These are phyloP conservation scores for Trifolium repens DNA, from an alignment of 306 rosid genomes.

Conservation along the genomic window DNA sequence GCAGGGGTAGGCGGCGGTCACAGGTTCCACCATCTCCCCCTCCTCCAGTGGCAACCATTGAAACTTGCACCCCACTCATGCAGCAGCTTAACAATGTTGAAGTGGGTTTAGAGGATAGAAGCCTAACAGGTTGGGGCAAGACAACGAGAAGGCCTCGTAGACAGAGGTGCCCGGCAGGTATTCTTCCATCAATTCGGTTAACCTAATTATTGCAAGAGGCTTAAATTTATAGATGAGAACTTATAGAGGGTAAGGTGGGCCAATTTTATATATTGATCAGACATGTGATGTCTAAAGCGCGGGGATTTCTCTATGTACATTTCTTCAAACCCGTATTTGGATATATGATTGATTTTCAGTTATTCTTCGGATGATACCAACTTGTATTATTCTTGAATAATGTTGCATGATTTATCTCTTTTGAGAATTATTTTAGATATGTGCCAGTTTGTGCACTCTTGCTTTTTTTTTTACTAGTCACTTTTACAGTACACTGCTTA, in stretches of 20 bases:
- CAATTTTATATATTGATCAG: constrained; percentile 53
- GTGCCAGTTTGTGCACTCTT: constrained; percentile 38
- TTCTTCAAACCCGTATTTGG: constrained; percentile 60
- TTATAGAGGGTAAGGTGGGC: constrained; percentile 65
- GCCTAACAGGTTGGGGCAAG: constrained; percentile 96
- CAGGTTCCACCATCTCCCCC: constrained; percentile 67
- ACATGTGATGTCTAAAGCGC: constrained; percentile 50
- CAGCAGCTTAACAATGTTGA: constrained; percentile 69
- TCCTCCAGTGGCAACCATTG: constrained; percentile 49
- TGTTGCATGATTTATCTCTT: constrained; percentile 64
- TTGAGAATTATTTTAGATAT: constrained; percentile 47
- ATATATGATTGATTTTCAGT: constrained; percentile 61
- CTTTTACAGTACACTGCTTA: constrained; percentile 11
- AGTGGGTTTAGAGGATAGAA: constrained; percentile 81
- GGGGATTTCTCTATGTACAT: constrained; percentile 68
- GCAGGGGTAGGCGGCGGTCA: constrained; percentile 79
- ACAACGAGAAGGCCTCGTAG: constrained; percentile 92
- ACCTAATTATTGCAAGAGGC: constrained; percentile 57
- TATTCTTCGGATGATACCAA: constrained; percentile 63
- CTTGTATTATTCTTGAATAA: constrained; percentile 76
- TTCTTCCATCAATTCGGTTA: constrained; percentile 65
- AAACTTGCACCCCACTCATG: constrained; percentile 54
- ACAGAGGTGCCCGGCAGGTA: constrained; percentile 81
- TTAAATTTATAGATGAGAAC: constrained; percentile 56
- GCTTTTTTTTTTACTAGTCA: constrained; percentile 3